Conservation (phyloP, 306 rosid species). For the Boehmeria nivea region DNA sequence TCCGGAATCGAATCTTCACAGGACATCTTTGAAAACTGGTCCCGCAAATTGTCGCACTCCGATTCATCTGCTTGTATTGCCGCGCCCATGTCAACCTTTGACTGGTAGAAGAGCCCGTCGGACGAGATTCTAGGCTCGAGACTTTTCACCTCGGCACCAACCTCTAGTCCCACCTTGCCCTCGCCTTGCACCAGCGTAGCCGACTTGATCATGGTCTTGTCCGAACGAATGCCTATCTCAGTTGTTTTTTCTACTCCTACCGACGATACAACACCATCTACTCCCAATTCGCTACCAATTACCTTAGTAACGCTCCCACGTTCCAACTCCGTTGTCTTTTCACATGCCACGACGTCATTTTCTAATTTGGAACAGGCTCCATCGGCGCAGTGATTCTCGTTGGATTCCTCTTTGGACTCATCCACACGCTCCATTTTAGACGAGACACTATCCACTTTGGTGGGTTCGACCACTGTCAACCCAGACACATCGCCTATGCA, state of each 20-base stretch:
- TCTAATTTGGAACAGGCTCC: too few relatives aligned
- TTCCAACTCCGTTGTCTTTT: slow-evolving; percentile 19
- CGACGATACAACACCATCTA: slow-evolving; percentile 10
- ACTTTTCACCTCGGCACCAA: too few relatives aligned
- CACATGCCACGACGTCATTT: slow-evolving; percentile 15
- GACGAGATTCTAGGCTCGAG: too few relatives aligned
- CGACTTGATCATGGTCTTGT: neutral
- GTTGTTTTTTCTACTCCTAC: slow-evolving; percentile 23
- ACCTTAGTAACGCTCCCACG: slow-evolving; percentile 13
- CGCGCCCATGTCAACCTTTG: too few relatives aligned
- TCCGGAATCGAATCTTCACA: slow-evolving; percentile 32
- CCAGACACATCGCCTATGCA: slow-evolving; percentile 28
- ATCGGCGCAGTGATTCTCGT: slow-evolving; percentile 7
- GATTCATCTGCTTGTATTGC: too few relatives aligned
- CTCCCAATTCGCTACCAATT: slow-evolving; percentile 11
- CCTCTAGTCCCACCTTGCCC: too few relatives aligned
- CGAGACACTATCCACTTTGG: slow-evolving; percentile 8
- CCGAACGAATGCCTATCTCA: slow-evolving; percentile 4
- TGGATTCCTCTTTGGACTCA: slow-evolving; percentile 23
- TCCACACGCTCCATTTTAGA: slow-evolving; percentile 19
- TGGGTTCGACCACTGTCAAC: slow-evolving; percentile 20
- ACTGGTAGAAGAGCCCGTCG: too few relatives aligned
- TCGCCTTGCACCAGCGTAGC: neutral
- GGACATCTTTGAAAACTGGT: slow-evolving; percentile 52
- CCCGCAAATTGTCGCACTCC: slow-evolving; percentile 45